Percentiles rank a stretch among this genome's conserved stretches.
Evolutionary conservation across 2,329 filamentous ascomycete species (phyloP).

Genomic region (Phialocephala subalpina): DNA sequence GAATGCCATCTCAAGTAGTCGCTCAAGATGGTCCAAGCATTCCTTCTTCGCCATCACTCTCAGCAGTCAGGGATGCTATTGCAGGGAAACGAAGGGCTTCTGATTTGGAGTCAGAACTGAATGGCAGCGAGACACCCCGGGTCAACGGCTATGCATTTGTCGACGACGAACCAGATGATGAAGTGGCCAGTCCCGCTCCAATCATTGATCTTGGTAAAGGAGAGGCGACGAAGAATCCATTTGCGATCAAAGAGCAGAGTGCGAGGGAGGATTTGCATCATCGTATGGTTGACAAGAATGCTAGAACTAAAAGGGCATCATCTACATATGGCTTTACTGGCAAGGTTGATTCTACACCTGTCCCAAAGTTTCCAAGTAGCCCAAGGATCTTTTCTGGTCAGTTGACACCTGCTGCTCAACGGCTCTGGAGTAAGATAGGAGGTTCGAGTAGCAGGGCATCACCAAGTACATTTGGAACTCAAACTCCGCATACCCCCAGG

Average conservation of each 20-base stretch:
- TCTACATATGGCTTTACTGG: conserved; percentile 66
- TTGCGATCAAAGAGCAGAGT: conserved; percentile 78
- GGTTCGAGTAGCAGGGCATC: conserved; percentile 44
- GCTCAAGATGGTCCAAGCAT: conserved; percentile 49
- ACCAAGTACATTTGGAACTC: conserved; percentile 39
- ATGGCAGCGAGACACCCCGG: conserved; percentile 78
- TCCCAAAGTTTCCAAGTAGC: conserved; percentile 76
- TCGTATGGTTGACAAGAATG: conserved; percentile 84
- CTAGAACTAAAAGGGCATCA: conserved; percentile 72
- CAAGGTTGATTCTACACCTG: conserved; percentile 65
- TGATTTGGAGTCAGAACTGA: conserved; percentile 66
- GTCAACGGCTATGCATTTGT: conserved; percentile 97
- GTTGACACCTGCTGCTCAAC: conserved; percentile 78
- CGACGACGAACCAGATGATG: conserved; percentile 74
- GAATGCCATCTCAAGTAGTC: conserved; percentile 64
- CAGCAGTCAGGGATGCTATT: conserved; percentile 85
- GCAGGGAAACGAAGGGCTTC: conserved; percentile 71
- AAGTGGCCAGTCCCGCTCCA: conserved; percentile 49
- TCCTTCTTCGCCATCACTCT: conserved; percentile 83
- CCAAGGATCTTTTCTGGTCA: conserved; percentile 59
- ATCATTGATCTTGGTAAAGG: conserved; percentile 65
- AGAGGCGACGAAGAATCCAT: conserved; percentile 77
- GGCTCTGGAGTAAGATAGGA: conserved; percentile 70
- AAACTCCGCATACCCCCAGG: conserved; percentile 38
- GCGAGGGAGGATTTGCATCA: conserved; percentile 84